Evolutionary conservation across 2,329 filamentous ascomycete species (phyloP).

Genomic region (Sclerotinia nivalis): DNA sequence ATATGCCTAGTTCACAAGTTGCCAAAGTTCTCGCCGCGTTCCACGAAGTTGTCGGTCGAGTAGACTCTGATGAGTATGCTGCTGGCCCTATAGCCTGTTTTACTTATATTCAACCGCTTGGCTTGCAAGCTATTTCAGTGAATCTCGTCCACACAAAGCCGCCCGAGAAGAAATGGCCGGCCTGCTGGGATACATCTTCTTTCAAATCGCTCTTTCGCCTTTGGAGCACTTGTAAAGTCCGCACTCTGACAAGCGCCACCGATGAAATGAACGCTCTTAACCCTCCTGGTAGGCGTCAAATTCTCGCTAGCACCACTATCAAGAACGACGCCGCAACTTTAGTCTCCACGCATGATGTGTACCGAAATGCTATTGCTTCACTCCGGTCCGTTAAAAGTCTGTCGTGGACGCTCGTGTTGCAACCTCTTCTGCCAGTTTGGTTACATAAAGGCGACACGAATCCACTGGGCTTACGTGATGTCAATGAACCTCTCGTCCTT

Average conservation of each 20-base stretch:
- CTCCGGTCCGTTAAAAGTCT: constrained; percentile 39
- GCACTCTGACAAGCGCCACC: constrained; percentile 40
- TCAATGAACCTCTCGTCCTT: constrained; percentile 39
- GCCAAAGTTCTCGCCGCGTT: constrained; percentile 36
- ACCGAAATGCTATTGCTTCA: constrained; percentile 35
- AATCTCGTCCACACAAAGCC: constrained; percentile 37
- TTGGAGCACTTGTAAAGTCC: constrained; percentile 43
- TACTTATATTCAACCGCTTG: constrained; percentile 33
- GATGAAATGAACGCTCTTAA: constrained; percentile 42
- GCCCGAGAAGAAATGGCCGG: constrained; percentile 38
- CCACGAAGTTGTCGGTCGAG: constrained; percentile 30
- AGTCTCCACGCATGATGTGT: constrained; percentile 37
- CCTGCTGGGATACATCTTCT: constrained; percentile 39
- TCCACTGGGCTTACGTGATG: constrained; percentile 37
- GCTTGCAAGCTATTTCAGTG: constrained; percentile 42
- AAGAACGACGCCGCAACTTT: constrained; percentile 42
- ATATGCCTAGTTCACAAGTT: constrained; percentile 34
- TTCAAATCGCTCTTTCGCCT: constrained; percentile 41
- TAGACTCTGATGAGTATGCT: constrained; percentile 30
- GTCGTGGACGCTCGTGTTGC: constrained; percentile 42
- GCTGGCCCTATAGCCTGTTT: constrained; percentile 39
- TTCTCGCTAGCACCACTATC: constrained; percentile 43
- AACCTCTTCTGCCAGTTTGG: constrained; percentile 39
- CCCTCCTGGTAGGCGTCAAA: constrained; percentile 40
- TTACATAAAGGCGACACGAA: constrained; percentile 35